These are phyloP conservation scores for Acrodontium crateriforme DNA, from an alignment of 2,329 filamentous ascomycete genomes.

Conservation along the genomic window DNA sequence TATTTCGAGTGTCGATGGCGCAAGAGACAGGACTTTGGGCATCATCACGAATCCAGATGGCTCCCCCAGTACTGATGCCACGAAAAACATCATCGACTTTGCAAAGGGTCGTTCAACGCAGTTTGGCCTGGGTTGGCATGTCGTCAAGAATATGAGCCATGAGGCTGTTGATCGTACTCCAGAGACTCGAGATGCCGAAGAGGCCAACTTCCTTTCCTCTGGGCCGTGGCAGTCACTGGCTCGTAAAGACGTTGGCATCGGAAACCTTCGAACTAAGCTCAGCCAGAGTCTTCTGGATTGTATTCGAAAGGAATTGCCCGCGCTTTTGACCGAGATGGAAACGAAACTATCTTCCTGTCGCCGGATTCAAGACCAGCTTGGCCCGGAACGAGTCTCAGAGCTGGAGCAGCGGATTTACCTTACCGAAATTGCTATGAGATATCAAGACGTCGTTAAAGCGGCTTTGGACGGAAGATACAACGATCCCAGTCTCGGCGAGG, in stretches of 20 bases:
- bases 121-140: neutral
- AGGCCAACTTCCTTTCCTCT: neutral
- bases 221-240: neutral
- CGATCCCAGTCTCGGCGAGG: neutral
- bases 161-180: neutral
- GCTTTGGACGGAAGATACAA: neutral
- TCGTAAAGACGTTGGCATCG: neutral
- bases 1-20: slow-evolving; percentile 20
- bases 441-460: neutral
- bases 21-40: slow-evolving; percentile 18
- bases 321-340: slow-evolving; percentile 25
- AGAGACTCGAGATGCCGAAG: neutral
- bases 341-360: too few species aligned
- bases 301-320: neutral
- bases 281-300: neutral
- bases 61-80: slow-evolving; percentile 1
- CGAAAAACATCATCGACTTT: neutral
- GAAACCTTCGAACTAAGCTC: neutral
- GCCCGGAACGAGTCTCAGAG: neutral
- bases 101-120: neutral
- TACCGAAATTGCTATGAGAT: neutral
- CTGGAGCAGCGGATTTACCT: neutral
- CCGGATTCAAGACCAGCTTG: too few species aligned
- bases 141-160: neutral
- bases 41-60: slow-evolving; percentile 23